Evolutionary conservation across 768 basidiomycete genomes (phyloP).

Genomic region (Termitomyces sp.): DNA sequence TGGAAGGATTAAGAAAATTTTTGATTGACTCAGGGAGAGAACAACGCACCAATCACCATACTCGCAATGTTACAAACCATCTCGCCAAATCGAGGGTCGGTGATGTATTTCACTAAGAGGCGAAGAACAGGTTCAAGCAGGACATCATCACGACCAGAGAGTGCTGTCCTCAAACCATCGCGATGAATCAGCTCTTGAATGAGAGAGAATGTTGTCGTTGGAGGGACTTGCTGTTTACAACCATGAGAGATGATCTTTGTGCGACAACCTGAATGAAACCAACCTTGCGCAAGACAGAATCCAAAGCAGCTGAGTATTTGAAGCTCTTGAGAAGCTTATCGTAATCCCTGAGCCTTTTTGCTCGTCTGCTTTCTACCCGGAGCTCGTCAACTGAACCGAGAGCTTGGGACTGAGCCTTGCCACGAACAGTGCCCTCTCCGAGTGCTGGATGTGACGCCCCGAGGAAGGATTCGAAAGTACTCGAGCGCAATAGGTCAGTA

Average conservation of each 20-base stretch:
- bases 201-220: slow-evolving; percentile 83
- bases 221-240: slow-evolving; percentile 66
- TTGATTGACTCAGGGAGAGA: slow-evolving; percentile 2
- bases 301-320: slow-evolving; percentile 92
- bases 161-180: slow-evolving; percentile 82
- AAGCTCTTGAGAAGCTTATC: slow-evolving; percentile 89
- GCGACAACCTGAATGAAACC: slow-evolving; percentile 10
- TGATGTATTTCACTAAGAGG: slow-evolving; percentile 79
- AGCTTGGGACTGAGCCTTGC: slow-evolving; percentile 47
- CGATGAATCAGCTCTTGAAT: slow-evolving; percentile 92
- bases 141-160: slow-evolving; percentile 91
- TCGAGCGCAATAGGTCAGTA: slow-evolving; percentile 44
- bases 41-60: slow-evolving; percentile 75
- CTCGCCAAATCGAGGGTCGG: slow-evolving; percentile 91
- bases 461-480: slow-evolving; percentile 69
- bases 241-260: background rate
- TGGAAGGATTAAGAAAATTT: slow-evolving; percentile 9
- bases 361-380: slow-evolving; percentile 69
- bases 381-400: slow-evolving; percentile 72
- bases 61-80: slow-evolving; percentile 79
- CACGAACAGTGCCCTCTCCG: slow-evolving; percentile 47
- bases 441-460: slow-evolving; percentile 52
- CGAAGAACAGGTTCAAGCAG: slow-evolving; percentile 89
- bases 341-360: slow-evolving; percentile 77
- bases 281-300: slow-evolving; percentile 87